Base-by-base conservation (phyloP, 257 asterid genomes). In the Plantago elongata region DNA sequence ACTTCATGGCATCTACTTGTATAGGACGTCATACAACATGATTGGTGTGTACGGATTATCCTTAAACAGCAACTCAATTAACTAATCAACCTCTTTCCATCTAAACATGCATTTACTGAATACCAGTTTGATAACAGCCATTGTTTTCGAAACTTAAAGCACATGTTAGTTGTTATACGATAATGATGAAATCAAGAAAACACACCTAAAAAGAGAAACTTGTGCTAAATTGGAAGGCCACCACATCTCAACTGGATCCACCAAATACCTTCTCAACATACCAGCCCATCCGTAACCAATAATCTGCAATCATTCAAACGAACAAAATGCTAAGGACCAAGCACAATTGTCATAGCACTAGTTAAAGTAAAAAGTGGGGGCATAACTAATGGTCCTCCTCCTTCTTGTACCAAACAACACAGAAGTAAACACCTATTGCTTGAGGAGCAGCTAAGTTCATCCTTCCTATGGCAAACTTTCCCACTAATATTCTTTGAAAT, bases 271-370 rank as follows among this genome's bases (percentile, higher is more conserved):
- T 18, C 96, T 82, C 84, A 93, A 69, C 89, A 93, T 84, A 51
- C 99, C 99, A 18, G 99, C 99, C 99, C 99, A 93, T 75, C 99
- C 97, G 78, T 89, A 93, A 5, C 99, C 99, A 73, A 93, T 44
- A 59, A 93, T 64, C 99, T 93, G 90, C 77, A 77, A 22, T 69
- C 65, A 59, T 61, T 9, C 50, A 22, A 44, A 54, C 37, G 12
- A 45, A 45, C 38, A 65, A 54, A 40, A 45, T 65, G 17, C 68
- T 55, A 43, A 45, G 55, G 10, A 60, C 42, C 62, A 69, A 57
- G 22, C n/a, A 30, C 7, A 67, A 42, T 22, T 5, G 14, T 34
- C 9, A 57, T 34, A 60, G n/a, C 34, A 14, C 59, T 54, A 18
- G 17, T 4, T 17, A 54, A 54, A 11, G 59, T 54, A 54, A 51